Evolutionary conservation across 352 stramenopile genomes (phyloP).

Genomic region (Saprolegnia parasitica): DNA sequence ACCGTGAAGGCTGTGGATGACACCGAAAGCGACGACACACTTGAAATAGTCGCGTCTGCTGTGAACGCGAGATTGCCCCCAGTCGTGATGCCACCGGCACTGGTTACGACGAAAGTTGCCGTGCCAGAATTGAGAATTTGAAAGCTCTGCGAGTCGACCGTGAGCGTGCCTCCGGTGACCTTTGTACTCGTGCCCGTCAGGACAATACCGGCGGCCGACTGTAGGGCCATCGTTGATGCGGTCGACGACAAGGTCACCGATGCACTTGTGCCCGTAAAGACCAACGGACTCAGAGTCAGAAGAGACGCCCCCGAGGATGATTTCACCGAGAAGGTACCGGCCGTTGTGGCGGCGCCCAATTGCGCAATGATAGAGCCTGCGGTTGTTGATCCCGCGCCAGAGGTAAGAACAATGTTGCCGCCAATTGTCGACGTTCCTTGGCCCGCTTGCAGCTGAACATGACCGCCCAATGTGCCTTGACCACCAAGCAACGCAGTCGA

Average conservation of each 20-base stretch:
- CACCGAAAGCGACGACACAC: conserved; percentile 11
- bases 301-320: background rate
- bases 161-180: conserved; percentile 5
- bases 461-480: conserved; percentile 11
- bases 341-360: conserved; percentile 3
- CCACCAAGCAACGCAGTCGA: background rate
- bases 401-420: conserved; percentile 15
- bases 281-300: background rate
- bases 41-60: conserved; percentile 8
- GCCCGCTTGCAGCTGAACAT: conserved; percentile 6
- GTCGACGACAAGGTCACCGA: conserved; percentile 7
- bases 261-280: conserved; percentile 5
- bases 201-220: conserved; percentile 6
- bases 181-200: conserved; percentile 15
- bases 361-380: conserved; percentile 5
- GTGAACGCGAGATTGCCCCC: background rate
- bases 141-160: conserved; percentile 17
- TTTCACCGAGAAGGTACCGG: conserved; percentile 3
- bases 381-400: conserved; percentile 3
- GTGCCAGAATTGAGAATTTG: conserved; percentile 2
- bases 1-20: conserved; percentile 1
- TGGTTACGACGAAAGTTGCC: conserved; percentile 8
- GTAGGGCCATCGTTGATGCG: background rate
- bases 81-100: background rate
- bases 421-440: conserved; percentile 4